phyloP scores from a whole-genome alignment of 1,284 basidiomycete species.

The Moniliophthora roreri region DNA sequence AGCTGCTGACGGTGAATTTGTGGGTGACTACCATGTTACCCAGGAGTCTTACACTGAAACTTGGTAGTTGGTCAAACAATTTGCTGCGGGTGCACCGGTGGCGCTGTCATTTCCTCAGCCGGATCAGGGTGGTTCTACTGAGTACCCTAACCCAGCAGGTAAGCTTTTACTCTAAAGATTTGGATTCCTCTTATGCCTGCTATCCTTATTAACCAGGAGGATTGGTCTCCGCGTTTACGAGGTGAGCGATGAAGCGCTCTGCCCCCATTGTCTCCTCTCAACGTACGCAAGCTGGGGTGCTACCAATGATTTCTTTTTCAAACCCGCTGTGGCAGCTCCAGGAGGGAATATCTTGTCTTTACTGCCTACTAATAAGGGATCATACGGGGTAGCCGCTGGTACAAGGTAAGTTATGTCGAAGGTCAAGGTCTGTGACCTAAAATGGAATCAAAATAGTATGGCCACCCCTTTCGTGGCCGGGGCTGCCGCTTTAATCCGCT shows the following conservation, averaged over 20 bases:
- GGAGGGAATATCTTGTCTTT: conserved; percentile 49
- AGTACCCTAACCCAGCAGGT: conserved; percentile 38
- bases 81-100: conserved; percentile 32
- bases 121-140: conserved; percentile 24
- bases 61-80: conserved; percentile 36
- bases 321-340: conserved; percentile 57
- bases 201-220: too few relatives aligned
- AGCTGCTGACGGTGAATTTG: conserved; percentile 27
- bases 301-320: conserved; percentile 58
- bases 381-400: conserved; percentile 31
- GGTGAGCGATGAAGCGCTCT: conserved; percentile 17
- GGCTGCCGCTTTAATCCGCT: conserved; percentile 61
- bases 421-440: not conserved
- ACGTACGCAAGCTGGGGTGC: conserved; percentile 45
- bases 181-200: too few relatives aligned
- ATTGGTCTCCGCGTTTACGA: conserved; percentile 51
- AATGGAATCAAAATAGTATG: conserved; percentile 27
- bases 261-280: not conserved
- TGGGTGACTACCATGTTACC: not conserved
- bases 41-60: not conserved
- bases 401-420: conserved; percentile 19
- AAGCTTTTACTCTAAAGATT: too few relatives aligned
- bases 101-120: conserved; percentile 52
- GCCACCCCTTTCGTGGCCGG: conserved; percentile 61
- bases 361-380: not conserved